Evolutionary conservation across 805 yeast species (phyloP).

Genomic region (Scheffersomyces lignosus): DNA sequence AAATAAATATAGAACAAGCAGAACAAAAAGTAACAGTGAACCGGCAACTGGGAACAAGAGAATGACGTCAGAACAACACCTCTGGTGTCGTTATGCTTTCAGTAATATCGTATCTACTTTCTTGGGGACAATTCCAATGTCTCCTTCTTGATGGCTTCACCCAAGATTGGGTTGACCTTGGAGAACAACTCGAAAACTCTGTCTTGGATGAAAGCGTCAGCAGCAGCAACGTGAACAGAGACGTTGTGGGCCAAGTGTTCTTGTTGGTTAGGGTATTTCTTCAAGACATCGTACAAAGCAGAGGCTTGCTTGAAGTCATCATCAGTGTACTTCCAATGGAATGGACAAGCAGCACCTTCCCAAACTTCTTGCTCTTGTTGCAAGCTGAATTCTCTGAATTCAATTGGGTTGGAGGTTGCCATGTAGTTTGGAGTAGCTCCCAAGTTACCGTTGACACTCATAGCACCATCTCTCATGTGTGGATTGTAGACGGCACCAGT

Average conservation of each 20-base stretch:
- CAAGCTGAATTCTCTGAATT: conserved; percentile 44
- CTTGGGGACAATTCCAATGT: conserved; percentile 52
- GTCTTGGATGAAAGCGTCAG: conserved; percentile 76
- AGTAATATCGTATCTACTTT: too few species aligned
- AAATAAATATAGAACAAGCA: too few species aligned
- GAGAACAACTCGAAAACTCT: conserved; percentile 73
- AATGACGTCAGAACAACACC: too few species aligned
- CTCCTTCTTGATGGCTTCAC: conserved; percentile 65
- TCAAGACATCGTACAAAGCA: conserved; percentile 74
- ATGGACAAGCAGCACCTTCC: conserved; percentile 80
- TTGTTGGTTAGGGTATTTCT: conserved; percentile 80
- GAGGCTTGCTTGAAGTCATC: conserved; percentile 81
- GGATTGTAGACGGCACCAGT: conserved; percentile 53
- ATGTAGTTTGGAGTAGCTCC: conserved; percentile 78
- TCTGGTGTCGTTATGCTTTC: too few species aligned
- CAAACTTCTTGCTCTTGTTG: conserved; percentile 77
- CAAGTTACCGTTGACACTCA: conserved; percentile 61
- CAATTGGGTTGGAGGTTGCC: conserved; percentile 53
- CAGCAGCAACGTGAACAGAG: conserved; percentile 68
- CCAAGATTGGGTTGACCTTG: conserved; percentile 70
- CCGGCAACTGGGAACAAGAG: too few species aligned
- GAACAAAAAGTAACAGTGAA: too few species aligned
- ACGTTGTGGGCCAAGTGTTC: conserved; percentile 80
- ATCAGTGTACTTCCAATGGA: conserved; percentile 78
- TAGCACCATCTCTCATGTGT: conserved; percentile 79